Evolutionary conservation across 768 basidiomycete species (phyloP).

Genomic region (Lentinula detonsa): DNA sequence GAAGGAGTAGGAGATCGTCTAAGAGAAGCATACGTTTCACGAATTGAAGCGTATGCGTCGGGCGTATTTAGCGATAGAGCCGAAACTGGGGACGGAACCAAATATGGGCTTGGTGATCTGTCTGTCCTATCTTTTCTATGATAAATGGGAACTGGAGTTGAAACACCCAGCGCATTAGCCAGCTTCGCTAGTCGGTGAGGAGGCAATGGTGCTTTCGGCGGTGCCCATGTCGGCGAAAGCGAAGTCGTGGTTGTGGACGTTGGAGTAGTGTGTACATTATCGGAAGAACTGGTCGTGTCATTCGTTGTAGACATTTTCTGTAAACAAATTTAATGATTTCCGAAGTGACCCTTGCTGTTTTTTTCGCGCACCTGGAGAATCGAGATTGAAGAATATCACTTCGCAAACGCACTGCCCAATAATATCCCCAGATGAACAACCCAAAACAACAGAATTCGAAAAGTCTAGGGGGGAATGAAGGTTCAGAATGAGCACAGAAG

Average conservation of each 20-base stretch:
- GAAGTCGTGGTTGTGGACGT: slow-evolving; percentile 15
- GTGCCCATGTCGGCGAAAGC: slow-evolving; percentile 45
- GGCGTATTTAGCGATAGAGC: slow-evolving; percentile 1
- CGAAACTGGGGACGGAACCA: slow-evolving; percentile 1
- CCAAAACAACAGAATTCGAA: not conserved
- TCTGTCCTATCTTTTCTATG: slow-evolving; percentile 4
- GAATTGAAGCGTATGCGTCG: slow-evolving; percentile 3
- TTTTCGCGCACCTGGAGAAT: not conserved
- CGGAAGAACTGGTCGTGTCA: slow-evolving; percentile 2
- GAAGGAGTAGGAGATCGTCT: slow-evolving; percentile 50
- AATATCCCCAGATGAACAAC: not conserved
- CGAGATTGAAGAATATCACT: not conserved
- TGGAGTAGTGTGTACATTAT: not conserved
- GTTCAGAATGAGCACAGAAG: not conserved
- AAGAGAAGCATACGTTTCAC: slow-evolving; percentile 12
- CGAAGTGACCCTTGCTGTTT: not conserved
- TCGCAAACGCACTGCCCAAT: not conserved
- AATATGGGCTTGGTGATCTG: not conserved
- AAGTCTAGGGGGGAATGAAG: not conserved
- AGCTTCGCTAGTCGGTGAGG: slow-evolving; percentile 77
- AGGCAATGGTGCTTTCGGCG: slow-evolving; percentile 65
- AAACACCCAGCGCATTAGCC: slow-evolving; percentile 80
- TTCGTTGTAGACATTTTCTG: slow-evolving; percentile 3
- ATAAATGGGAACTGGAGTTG: slow-evolving; percentile 60
- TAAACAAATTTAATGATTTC: not conserved